Evolutionary conservation across 768 basidiomycete genomes (phyloP), one percentile per base, ranked within the genome.

Genomic region (Tricholoma hemisulphureum): DNA sequence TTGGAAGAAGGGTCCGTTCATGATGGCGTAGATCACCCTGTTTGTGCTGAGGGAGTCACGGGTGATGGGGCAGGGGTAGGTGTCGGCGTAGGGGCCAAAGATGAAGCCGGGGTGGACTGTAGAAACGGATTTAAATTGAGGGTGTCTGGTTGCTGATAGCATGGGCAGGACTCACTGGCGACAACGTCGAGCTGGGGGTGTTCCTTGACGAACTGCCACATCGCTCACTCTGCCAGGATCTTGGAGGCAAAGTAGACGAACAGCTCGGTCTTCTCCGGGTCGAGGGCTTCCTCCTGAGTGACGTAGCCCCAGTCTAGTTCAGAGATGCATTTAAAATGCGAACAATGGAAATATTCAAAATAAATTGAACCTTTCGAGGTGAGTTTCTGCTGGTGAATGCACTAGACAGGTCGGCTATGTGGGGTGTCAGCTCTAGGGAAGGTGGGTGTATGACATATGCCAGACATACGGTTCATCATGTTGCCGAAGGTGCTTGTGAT

Each of bases 171-270:
- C 76, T 58, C 43, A 80, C 78, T 65, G 13, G 76, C 74, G 13
- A 73, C 69, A 52, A 78, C 55, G 32, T 75, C 72, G 29, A 78
- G 62, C 13, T n/a, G n/a, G n/a, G n/a, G n/a, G n/a, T n/a, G n/a
- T n/a, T n/a, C n/a, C n/a, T n/a, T 74, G n/a, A n/a, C n/a, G 54
- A 77, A 78, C 10, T 75, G 66, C 77, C 78, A 79, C 6, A 74
- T 68, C 1, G 77, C 75, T 26, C 63, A 61, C 61, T 81, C 80
- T 4, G 77, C 73, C 3, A 77, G 63, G 13, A 68, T 67, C 58
- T 82, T 82, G 16, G 77, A 69, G 14, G 72, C 70, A 39, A 72
- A 69, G 65, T 82, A 82, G 31, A 72, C 64, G 45, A 71, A 75
- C 35, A 66, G 67, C 13, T 67, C 66, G 46, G 66, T 60, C 0